These are phyloP conservation scores for Seiridium unicorne DNA, from an alignment of 2,329 filamentous ascomycete species.

Conservation along the genomic window DNA sequence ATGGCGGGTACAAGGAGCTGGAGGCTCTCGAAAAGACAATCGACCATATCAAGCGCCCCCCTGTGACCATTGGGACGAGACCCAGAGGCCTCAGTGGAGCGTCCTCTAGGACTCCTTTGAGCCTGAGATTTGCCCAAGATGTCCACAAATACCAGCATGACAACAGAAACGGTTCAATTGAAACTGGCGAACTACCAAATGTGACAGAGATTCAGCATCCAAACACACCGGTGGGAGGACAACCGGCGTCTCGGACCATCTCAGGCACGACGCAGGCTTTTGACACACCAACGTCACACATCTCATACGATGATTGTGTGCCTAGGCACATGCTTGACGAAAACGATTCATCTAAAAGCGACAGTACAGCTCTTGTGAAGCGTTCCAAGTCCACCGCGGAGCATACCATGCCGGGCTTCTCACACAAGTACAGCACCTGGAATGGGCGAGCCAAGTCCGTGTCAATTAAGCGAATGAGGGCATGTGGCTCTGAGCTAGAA, in stretches of 20 bases:
- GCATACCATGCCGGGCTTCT: not conserved
- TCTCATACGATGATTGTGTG: constrained; percentile 24
- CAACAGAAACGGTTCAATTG: constrained; percentile 1
- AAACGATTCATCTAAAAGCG: constrained; percentile 12
- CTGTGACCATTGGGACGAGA: constrained; percentile 26
- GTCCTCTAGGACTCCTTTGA: constrained; percentile 16
- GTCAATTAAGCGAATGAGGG: constrained; percentile 12
- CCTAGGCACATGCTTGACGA: constrained; percentile 25
- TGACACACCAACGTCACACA: constrained; percentile 14
- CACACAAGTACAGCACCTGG: constrained; percentile 18
- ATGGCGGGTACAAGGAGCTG: constrained; percentile 28
- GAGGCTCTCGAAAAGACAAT: constrained; percentile 30
- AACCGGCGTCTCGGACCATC: constrained; percentile 9
- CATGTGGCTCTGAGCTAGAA: constrained; percentile 15
- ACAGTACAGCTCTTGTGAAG: constrained; percentile 4
- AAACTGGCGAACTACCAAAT: not conserved
- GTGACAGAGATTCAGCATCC: not conserved
- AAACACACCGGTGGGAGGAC: constrained; percentile 10
- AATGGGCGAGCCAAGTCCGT: constrained; percentile 13
- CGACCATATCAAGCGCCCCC: constrained; percentile 27
- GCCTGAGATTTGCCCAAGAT: constrained; percentile 22
- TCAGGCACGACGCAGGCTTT: constrained; percentile 13
- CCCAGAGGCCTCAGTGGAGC: constrained; percentile 10
- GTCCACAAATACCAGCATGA: constrained; percentile 21
- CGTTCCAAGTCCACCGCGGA: constrained; percentile 6